phyloP scores from a whole-genome alignment of 441 rosid species.

The Pelargonium fulgidum region DNA sequence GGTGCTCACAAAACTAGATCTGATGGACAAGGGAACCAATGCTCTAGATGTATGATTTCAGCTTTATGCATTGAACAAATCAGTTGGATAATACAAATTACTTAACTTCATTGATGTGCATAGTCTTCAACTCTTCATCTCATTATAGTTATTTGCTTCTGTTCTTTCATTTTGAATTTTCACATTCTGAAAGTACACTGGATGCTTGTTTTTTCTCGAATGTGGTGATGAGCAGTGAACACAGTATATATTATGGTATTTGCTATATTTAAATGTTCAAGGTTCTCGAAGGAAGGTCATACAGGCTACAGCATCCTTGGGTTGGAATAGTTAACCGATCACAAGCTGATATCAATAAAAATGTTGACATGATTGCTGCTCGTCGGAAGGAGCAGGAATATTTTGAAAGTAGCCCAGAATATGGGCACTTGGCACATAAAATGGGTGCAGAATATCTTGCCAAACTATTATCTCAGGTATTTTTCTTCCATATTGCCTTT shows the following conservation, averaged over 20 bases:
- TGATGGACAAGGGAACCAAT: constrained; percentile 99
- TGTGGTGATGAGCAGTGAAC: not conserved
- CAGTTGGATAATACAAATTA: constrained; percentile 13
- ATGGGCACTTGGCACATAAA: constrained; percentile 84
- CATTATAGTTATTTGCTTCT: not conserved
- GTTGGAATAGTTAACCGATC: constrained; percentile 99
- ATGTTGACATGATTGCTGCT: constrained; percentile 87
- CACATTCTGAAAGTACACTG: not conserved
- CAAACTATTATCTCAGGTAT: constrained; percentile 81
- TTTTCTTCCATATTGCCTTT: constrained; percentile 11
- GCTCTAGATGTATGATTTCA: constrained; percentile 58
- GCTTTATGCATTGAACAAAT: constrained; percentile 16
- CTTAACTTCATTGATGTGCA: constrained; percentile 12
- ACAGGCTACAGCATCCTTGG: constrained; percentile 98
- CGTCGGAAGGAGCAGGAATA: constrained; percentile 92
- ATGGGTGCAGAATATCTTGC: constrained; percentile 99
- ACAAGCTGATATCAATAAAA: constrained; percentile 98
- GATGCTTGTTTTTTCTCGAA: not conserved
- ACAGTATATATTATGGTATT: constrained; percentile 15
- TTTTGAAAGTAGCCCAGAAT: constrained; percentile 94
- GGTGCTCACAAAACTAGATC: constrained; percentile 91
- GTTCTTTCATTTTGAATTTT: not conserved
- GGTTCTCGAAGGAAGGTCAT: constrained; percentile 96
- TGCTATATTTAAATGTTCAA: constrained; percentile 26
- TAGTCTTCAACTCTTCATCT: not conserved